phyloP scores from a whole-genome alignment of 2,329 filamentous ascomycete species.

The Aspergillus glaucus region DNA sequence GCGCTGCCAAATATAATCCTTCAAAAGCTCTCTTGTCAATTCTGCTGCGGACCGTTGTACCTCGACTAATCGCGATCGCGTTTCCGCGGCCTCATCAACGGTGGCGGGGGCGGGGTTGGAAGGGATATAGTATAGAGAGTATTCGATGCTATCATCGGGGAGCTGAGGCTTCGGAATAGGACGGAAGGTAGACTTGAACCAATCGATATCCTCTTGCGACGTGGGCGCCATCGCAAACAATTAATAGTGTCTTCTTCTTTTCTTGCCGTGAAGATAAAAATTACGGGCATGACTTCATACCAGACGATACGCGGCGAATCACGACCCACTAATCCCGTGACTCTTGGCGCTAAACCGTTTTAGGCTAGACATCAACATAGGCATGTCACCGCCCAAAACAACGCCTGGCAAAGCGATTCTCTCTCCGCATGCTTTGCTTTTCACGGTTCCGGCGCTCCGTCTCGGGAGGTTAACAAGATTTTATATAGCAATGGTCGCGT shows the following conservation, averaged over 20 bases:
- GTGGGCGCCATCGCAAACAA: slow-evolving; percentile 34
- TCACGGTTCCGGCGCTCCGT: background rate
- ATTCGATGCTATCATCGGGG: slow-evolving; percentile 80
- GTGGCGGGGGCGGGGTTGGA: slow-evolving; percentile 48
- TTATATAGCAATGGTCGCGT: slow-evolving; percentile 19
- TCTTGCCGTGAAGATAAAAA: slow-evolving; percentile 7
- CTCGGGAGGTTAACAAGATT: background rate
- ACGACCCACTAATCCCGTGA: slow-evolving; percentile 12
- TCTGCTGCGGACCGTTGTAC: slow-evolving; percentile 64
- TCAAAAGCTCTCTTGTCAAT: slow-evolving; percentile 60
- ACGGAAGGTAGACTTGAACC: slow-evolving; percentile 60
- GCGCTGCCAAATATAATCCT: slow-evolving; percentile 91
- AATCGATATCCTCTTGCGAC: slow-evolving; percentile 54
- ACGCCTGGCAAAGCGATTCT: slow-evolving; percentile 14
- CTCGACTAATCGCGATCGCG: slow-evolving; percentile 58
- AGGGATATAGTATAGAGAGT: slow-evolving; percentile 68
- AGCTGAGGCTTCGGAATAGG: slow-evolving; percentile 60
- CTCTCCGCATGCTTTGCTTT: slow-evolving; percentile 6
- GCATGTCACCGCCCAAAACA: slow-evolving; percentile 26
- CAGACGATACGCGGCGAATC: slow-evolving; percentile 19
- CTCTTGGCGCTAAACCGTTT: slow-evolving; percentile 24
- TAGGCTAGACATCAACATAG: slow-evolving; percentile 39
- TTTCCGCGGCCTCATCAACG: slow-evolving; percentile 47
- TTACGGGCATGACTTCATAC: slow-evolving; percentile 29
- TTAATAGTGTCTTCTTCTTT: background rate